Conservation (phyloP, 192 early-diverging fungal genomes). For the Paraglomus occultum region DNA sequence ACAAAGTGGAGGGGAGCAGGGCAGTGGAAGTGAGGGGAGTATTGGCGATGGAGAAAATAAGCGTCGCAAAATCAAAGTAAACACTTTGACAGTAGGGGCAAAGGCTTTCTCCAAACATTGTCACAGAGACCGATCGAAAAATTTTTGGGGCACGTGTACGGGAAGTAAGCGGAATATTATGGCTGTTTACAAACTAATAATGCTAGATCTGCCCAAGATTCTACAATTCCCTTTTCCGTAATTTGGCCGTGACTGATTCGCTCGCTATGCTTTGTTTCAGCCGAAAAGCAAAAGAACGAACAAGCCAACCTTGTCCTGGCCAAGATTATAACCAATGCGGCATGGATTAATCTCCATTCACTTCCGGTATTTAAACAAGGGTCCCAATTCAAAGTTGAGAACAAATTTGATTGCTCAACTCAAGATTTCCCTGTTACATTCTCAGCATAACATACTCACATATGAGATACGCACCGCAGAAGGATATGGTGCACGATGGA, state of each 20-base stretch:
- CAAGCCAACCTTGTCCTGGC: conserved; percentile 29
- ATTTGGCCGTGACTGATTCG: neutral
- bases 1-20: neutral
- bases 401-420: neutral
- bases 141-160: conserved; percentile 33
- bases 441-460: conserved; percentile 28
- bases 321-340: conserved; percentile 27
- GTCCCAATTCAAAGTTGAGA: too few relatives aligned
- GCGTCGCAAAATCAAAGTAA: neutral
- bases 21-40: too few relatives aligned
- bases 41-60: too few relatives aligned
- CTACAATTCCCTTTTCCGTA: too few relatives aligned
- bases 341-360: conserved; percentile 36
- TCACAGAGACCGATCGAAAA: conserved; percentile 26
- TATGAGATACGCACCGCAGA: conserved; percentile 30
- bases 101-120: conserved; percentile 35
- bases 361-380: conserved; percentile 14
- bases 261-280: neutral
- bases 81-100: conserved; percentile 32
- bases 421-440: neutral
- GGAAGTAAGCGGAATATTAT: conserved; percentile 34
- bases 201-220: too few relatives aligned
- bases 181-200: neutral
- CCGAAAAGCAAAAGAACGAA: conserved; percentile 31
- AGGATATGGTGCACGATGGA: conserved; percentile 34